Evolutionary conservation across 331 rosid species (phyloP), one percentile per base, ranked within the genome.

Genomic region (Phaseolus coccineus): DNA sequence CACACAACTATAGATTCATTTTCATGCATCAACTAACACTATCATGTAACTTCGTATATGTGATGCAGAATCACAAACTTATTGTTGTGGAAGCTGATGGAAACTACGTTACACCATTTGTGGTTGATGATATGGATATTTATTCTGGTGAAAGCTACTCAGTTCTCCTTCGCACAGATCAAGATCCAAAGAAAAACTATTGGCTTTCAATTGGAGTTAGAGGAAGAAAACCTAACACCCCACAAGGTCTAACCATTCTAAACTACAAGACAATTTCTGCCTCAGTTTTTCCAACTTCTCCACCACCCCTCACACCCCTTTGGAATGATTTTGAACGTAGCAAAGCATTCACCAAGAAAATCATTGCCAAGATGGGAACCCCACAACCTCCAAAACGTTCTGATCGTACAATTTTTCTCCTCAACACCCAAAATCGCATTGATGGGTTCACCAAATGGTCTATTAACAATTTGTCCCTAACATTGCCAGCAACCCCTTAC

Each of bases 61-160:
- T 69, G 25, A 15, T 53, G 8, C 30, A 94, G 98, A 89, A 86
- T 81, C 98, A 94, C 90, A 87, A 87, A 56, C 50, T 92, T 75
- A 16, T 86, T 71, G 95, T 92, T 77, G 95, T 92, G 69, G 98
- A 94, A 83, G 97, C 97, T 0, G 98, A 92, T n/a, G 97, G 94
- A 30, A 92, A 94, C 70, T 88, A 92, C 16, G 86, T 94, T 0
- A 73, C 87, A 3, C 97, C 97, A 55, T 91, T 92, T 14, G 55
- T 3, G 0, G 91, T 88, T 0, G 80, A 85, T 16, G 91, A 92
- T 69, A 65, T 94, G 0, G 97, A 94, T 83, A 92, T 94, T 27
- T 94, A 94, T 73, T 89, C 98, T 0, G 97, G 97, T 4, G 97
- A 94, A 48, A 88, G 84, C 80, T 94, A 94, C 81, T 94, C 97